These are phyloP conservation scores for Solanum chacoense DNA, from an alignment of 305 asterid genomes.

Conservation along the genomic window DNA sequence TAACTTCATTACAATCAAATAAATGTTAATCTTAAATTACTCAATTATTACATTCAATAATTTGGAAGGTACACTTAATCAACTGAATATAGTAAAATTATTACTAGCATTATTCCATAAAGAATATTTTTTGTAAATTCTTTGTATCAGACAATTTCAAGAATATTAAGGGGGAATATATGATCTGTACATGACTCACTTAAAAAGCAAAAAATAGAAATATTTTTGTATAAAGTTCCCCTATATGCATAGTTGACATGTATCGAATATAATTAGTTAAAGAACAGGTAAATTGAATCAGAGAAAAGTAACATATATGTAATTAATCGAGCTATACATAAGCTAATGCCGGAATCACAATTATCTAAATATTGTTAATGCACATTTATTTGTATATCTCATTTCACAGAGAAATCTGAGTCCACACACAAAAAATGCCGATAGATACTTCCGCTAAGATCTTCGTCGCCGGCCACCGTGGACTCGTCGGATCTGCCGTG, in stretches of 20 bases:
- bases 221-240: not conserved
- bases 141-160: not conserved
- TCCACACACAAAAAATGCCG: conserved; percentile 14
- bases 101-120: not conserved
- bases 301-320: too few relatives aligned
- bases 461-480: conserved; percentile 92
- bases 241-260: not conserved
- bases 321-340: too few relatives aligned
- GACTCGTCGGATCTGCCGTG: conserved; percentile 81
- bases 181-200: not conserved
- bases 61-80: not conserved
- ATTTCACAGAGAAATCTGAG: not conserved
- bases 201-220: too few relatives aligned
- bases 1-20: not conserved
- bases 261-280: too few relatives aligned
- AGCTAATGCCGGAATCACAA: too few relatives aligned
- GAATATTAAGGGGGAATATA: too few relatives aligned
- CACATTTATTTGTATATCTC: not conserved
- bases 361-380: too few relatives aligned
- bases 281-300: too few relatives aligned
- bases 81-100: not conserved
- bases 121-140: not conserved
- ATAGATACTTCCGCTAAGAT: conserved; percentile 49
- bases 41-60: not conserved
- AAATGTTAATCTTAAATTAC: not conserved